Conservation (phyloP, 495 filamentous ascomycete genomes). For the Penicillium desertorum region DNA sequence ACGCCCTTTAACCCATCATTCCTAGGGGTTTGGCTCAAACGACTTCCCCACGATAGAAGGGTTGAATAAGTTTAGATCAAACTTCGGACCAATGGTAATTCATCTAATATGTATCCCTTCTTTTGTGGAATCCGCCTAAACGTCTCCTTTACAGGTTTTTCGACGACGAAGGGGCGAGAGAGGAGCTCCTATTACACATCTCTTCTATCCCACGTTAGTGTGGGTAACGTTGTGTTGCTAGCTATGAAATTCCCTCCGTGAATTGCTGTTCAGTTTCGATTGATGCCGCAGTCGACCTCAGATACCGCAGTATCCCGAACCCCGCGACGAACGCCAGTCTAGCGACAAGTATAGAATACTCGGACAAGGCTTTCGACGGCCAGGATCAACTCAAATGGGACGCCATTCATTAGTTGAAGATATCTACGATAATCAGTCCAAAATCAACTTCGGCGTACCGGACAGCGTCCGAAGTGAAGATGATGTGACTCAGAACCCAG, state of each 20-base stretch:
- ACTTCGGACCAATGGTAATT: conserved; percentile 1
- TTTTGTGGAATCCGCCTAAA: neutral
- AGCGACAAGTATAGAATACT: too few species aligned
- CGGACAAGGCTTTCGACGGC: neutral
- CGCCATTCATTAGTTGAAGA: conserved; percentile 9
- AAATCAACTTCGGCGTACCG: conserved; percentile 18
- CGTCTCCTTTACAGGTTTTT: neutral
- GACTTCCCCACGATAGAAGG: neutral
- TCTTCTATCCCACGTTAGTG: conserved; percentile 1
- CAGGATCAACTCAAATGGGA: conserved; percentile 20
- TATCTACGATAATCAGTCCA: conserved; percentile 22
- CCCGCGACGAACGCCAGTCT: neutral
- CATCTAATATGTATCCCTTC: neutral
- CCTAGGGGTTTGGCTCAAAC: neutral
- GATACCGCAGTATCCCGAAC: neutral
- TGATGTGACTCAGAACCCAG: conserved; percentile 14
- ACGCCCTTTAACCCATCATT: conserved; percentile 10
- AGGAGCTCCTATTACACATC: neutral
- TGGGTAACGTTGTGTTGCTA: neutral
- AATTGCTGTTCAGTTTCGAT: neutral
- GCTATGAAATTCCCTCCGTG: conserved; percentile 6
- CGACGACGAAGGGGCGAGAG: neutral
- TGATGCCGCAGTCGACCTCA: neutral
- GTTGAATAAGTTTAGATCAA: neutral
- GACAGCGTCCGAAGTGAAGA: conserved; percentile 26